A percentile compares a stretch with the other conserved stretches of the same genome.
Evolutionary conservation across 2,329 filamentous ascomycete species (phyloP).

Genomic region (Sclerotinia nivalis): DNA sequence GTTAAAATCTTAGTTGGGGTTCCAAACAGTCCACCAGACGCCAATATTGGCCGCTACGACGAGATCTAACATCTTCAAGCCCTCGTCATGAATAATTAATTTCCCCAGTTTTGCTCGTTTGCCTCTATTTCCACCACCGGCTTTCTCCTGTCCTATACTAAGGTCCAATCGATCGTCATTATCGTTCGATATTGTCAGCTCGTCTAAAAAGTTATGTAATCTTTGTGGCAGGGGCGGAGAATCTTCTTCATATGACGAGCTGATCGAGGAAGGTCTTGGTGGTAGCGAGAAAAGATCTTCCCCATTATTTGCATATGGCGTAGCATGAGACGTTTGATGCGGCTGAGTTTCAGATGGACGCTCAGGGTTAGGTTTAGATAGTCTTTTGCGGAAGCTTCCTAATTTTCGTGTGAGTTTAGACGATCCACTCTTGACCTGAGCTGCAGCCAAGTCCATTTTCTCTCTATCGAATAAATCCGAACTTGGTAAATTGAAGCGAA

Average conservation of each 20-base stretch:
- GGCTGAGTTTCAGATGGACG: constrained; percentile 31
- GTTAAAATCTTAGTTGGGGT: constrained; percentile 40
- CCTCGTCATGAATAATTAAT: constrained; percentile 84
- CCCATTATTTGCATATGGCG: constrained; percentile 32
- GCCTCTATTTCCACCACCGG: constrained; percentile 82
- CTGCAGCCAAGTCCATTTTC: constrained; percentile 20
- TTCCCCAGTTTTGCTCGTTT: constrained; percentile 92
- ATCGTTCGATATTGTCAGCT: constrained; percentile 23
- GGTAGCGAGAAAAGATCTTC: constrained; percentile 34
- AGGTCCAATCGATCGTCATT: constrained; percentile 61
- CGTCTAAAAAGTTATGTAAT: constrained; percentile 13
- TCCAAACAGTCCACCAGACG: constrained; percentile 90
- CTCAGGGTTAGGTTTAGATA: constrained; percentile 33
- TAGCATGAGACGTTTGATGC: constrained; percentile 32
- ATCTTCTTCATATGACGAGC: constrained; percentile 26
- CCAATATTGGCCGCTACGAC: constrained; percentile 89
- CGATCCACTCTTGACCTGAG: constrained; percentile 17
- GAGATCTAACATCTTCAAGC: constrained; percentile 92
- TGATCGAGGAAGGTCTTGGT: constrained; percentile 31
- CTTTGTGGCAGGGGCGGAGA: background rate
- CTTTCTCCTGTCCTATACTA: constrained; percentile 76
- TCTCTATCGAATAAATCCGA: constrained; percentile 47
- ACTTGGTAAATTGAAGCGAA: constrained; percentile 84
- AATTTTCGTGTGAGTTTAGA: constrained; percentile 25
- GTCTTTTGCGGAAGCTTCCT: constrained; percentile 25